These are phyloP conservation scores for Pythium pyrilobum DNA, from an alignment of 352 stramenopile genomes.

Conservation along the genomic window DNA sequence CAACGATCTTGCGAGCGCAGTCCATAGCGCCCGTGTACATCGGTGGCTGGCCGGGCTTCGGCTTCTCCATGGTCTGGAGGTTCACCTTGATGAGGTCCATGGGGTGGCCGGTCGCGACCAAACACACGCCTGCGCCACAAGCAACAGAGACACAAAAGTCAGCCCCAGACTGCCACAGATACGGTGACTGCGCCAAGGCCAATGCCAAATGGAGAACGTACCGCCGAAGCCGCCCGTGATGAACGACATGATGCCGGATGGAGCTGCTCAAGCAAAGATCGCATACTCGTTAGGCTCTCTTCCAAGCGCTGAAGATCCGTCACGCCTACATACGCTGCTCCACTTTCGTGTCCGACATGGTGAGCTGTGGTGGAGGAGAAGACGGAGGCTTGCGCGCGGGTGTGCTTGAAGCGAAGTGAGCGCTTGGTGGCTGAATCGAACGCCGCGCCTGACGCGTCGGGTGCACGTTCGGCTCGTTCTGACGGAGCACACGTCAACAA, in stretches of 20 bases:
- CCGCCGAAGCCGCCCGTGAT: constrained; percentile 92
- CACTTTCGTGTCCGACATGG: constrained; percentile 13
- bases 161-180: too few species aligned
- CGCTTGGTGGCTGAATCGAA: constrained; percentile 9
- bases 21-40: constrained; percentile 86
- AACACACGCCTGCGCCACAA: constrained; percentile 62
- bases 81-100: constrained; percentile 96
- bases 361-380: not conserved
- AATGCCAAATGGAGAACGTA: too few species aligned
- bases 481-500: constrained; percentile 21
- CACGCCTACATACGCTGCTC: constrained; percentile 15
- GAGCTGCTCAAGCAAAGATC: constrained; percentile 33
- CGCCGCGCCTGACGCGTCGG: constrained; percentile 8
- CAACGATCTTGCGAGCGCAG: constrained; percentile 91
- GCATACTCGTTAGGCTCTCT: too few species aligned
- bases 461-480: constrained; percentile 17
- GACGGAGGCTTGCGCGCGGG: not conserved
- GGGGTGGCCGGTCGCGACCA: constrained; percentile 91
- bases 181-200: not conserved
- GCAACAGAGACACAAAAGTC: not conserved
- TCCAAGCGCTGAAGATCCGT: too few species aligned
- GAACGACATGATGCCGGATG: constrained; percentile 90
- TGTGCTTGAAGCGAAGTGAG: constrained; percentile 21
- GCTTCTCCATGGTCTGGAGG: constrained; percentile 86
- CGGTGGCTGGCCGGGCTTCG: constrained; percentile 51